These are phyloP conservation scores for Secale cereale DNA, from an alignment of 176 grass and related monocot genomes.

Conservation along the genomic window DNA sequence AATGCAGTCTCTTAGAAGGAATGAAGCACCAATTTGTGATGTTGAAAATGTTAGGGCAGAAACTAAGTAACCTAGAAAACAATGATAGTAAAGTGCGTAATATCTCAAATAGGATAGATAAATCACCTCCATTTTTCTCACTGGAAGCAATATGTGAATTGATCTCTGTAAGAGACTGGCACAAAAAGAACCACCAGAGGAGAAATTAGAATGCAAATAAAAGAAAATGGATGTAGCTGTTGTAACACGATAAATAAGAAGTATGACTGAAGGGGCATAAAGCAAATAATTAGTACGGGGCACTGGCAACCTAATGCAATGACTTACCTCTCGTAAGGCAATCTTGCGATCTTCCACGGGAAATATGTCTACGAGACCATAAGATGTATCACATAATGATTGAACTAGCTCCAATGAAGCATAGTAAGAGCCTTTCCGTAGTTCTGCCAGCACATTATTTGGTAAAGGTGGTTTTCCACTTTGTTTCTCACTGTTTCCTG, in stretches of 20 bases:
- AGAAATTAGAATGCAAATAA: constrained; percentile 21
- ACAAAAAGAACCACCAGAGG: constrained; percentile 17
- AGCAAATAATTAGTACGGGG: neutral
- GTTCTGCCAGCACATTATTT: constrained; percentile 67
- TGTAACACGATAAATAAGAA: neutral
- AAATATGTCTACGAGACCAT: constrained; percentile 93
- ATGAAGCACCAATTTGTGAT: neutral
- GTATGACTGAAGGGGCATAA: neutral
- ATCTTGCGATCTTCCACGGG: constrained; percentile 96
- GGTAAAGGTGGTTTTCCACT: constrained; percentile 91
- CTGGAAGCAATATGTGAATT: constrained; percentile 76
- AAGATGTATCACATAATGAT: constrained; percentile 92
- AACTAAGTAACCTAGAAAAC: constrained; percentile 3
- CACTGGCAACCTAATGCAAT: constrained; percentile 9
- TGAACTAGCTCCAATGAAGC: constrained; percentile 97
- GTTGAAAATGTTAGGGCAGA: neutral
- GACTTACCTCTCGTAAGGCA: constrained; percentile 77
- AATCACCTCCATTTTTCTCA: constrained; percentile 93
- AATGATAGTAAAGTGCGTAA: constrained; percentile 5
- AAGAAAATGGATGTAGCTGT: neutral
- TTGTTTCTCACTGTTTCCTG: constrained; percentile 61
- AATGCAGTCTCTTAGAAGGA: neutral
- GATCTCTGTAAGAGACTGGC: constrained; percentile 77
- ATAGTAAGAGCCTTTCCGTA: constrained; percentile 91
- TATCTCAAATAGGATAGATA: constrained; percentile 30